These are phyloP conservation scores for Saccharomycopsis lassenensis DNA, from an alignment of 805 yeast species.

Conservation along the genomic window DNA sequence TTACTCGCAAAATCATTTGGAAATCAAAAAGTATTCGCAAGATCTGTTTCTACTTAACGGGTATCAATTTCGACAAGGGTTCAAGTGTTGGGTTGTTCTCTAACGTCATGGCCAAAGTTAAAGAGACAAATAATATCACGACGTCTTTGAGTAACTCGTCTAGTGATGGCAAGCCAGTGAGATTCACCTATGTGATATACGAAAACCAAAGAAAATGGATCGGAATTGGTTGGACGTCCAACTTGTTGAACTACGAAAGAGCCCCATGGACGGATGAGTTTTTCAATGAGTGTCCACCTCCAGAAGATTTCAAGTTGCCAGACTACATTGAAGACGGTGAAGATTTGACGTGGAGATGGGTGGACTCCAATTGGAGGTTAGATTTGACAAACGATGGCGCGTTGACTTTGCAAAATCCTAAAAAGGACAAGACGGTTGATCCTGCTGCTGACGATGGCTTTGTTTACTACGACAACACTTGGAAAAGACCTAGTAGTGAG, in stretches of 20 bases:
- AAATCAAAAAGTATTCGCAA: constrained; percentile 61
- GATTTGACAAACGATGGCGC: constrained; percentile 87
- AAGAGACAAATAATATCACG: constrained; percentile 22
- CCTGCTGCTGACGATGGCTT: constrained; percentile 79
- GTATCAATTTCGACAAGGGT: constrained; percentile 54
- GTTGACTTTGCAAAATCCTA: constrained; percentile 51
- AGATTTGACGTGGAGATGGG: constrained; percentile 89
- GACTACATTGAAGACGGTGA: constrained; percentile 48
- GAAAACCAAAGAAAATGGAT: constrained; percentile 97
- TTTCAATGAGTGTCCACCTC: constrained; percentile 69
- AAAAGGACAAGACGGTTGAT: constrained; percentile 37
- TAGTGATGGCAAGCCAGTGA: constrained; percentile 40
- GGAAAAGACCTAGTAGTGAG: constrained; percentile 86
- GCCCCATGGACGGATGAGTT: constrained; percentile 97
- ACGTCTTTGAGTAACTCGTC: constrained; percentile 9
- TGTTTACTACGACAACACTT: constrained; percentile 82
- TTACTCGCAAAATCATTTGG: constrained; percentile 80
- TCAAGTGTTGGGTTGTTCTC: constrained; percentile 33
- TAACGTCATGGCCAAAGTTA: constrained; percentile 26
- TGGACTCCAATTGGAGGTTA: constrained; percentile 83
- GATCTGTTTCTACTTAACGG: constrained; percentile 72
- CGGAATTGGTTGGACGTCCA: constrained; percentile 96
- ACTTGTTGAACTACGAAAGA: constrained; percentile 82
- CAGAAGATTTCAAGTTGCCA: constrained; percentile 73
- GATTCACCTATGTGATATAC: constrained; percentile 84